Base-by-base conservation (phyloP, 768 basidiomycete genomes). In the Lentinula sp. region DNA sequence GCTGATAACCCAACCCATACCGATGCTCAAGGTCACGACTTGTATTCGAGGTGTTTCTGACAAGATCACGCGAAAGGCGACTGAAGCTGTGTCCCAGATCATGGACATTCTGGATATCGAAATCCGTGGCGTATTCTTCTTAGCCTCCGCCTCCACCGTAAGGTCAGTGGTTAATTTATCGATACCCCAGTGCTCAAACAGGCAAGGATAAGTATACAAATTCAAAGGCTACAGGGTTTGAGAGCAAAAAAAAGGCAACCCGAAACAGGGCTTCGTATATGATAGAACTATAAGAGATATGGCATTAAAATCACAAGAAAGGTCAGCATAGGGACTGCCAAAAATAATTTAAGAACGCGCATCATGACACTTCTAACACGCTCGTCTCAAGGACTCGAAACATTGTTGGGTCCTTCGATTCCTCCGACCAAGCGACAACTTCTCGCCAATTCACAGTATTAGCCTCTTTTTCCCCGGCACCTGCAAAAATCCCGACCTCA, bases 391-490 rank as follows among this genome's bases (percentile, higher is more conserved):
- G 72, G 52, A 94, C 83, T 31, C 91, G 84, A 76, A 93, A 93
- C 70, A 86, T 75, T 15, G 80, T 75, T 18, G 84, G 68, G 63
- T 93, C 91, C 70, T 91, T 91, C 59, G 86, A 86, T 67, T 86
- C 81, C 71, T 93, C 92, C 8, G 85, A 84, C 88, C 89, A 93
- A 23, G 86, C 87, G 49, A 93, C 83, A 43, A 85, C 74, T 67
- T 89, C 88, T 60, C 90, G 76, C 92, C 92, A 94, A 73, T 93
- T 91, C 66, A 81, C 81, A 9, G 78, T 74, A 63, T 90, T 89
- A 34, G 91, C 92, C 70, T 93, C 92, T 73, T 93, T 93, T 74
- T 92, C 92, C 10, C 92, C 90, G 2, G 90, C 85, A 18, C 84
- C 87, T 5, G 85, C 83, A 70, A 93, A 93, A 43, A 84, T 70